Conservation (phyloP, 495 filamentous ascomycete genomes). For the Durotheca rogersii region DNA sequence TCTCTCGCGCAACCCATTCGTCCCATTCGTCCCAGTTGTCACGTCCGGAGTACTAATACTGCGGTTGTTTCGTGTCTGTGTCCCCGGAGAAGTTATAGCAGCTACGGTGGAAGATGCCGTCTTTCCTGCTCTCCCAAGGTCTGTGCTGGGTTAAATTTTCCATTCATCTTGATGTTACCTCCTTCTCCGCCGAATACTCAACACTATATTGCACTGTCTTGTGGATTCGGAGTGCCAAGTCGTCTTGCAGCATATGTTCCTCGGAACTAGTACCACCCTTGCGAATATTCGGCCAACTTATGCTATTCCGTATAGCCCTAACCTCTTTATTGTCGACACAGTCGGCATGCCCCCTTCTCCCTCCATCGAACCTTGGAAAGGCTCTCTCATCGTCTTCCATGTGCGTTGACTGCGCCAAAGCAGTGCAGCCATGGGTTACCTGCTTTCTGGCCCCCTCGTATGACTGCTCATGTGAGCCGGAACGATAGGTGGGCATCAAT, state of each 20-base stretch:
- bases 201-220: constrained; percentile 35
- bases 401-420: no score
- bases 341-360: constrained; percentile 15
- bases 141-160: no score
- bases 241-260: constrained; percentile 26
- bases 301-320: constrained; percentile 7
- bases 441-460: constrained; percentile 5
- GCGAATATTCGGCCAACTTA: constrained; percentile 8
- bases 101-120: no score
- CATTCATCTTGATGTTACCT: no score
- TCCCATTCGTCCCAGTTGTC: no score
- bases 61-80: no score
- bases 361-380: constrained; percentile 8
- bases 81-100: no score
- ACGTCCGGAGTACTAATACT: no score
- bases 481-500: constrained; percentile 21
- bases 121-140: no score
- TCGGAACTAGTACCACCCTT: constrained; percentile 21
- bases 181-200: constrained; percentile 24
- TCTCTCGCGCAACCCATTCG: no score
- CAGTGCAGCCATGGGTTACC: no score
- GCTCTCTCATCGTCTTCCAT: background rate
- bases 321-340: background rate
- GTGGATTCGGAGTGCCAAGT: constrained; percentile 25
- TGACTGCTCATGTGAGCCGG: constrained; percentile 13